These are phyloP conservation scores for Mortierella sp. DNA, from an alignment of 371 early-diverging fungal genomes.

Conservation along the genomic window DNA sequence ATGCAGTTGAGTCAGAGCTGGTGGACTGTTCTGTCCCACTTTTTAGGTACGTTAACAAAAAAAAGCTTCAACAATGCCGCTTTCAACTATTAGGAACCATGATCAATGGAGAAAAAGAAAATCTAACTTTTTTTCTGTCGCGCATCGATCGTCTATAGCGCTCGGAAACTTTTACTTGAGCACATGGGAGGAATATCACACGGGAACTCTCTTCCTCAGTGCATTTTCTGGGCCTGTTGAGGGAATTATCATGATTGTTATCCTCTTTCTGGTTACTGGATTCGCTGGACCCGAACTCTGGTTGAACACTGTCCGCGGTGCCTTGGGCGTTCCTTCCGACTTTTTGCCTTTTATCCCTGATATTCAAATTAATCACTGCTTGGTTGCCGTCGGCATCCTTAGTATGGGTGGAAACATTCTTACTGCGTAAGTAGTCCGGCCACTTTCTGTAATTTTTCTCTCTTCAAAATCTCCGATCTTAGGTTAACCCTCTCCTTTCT, in stretches of 20 bases:
- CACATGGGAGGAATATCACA: slow-evolving; percentile 97
- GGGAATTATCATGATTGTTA: slow-evolving; percentile 84
- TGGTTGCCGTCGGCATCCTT: slow-evolving; percentile 68
- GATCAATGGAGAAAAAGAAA: background rate
- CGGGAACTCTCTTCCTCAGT: slow-evolving; percentile 90
- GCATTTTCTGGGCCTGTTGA: slow-evolving; percentile 97
- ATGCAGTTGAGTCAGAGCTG: slow-evolving; percentile 82
- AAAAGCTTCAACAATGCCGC: background rate
- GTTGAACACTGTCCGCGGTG: slow-evolving; percentile 49
- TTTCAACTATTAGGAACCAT: background rate
- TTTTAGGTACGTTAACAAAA: slow-evolving; percentile 48
- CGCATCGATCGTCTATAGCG: slow-evolving; percentile 66
- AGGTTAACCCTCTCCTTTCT: background rate
- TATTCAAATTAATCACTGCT: slow-evolving; percentile 72
- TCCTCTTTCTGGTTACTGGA: slow-evolving; percentile 77
- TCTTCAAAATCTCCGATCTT: background rate
- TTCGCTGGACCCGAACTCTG: slow-evolving; percentile 70
- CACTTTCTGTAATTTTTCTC: background rate
- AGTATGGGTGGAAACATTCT: slow-evolving; percentile 72
- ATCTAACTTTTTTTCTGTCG: slow-evolving; percentile 20
- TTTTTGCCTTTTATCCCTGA: slow-evolving; percentile 59
- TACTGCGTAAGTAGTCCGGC: slow-evolving; percentile 60
- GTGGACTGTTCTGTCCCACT: slow-evolving; percentile 71
- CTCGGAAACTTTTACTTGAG: slow-evolving; percentile 91
- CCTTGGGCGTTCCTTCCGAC: slow-evolving; percentile 37